Evolutionary conservation across 148 eudicot genomes (phyloP), one percentile per base, ranked within the genome.

Genomic region (Camellia japonica): DNA sequence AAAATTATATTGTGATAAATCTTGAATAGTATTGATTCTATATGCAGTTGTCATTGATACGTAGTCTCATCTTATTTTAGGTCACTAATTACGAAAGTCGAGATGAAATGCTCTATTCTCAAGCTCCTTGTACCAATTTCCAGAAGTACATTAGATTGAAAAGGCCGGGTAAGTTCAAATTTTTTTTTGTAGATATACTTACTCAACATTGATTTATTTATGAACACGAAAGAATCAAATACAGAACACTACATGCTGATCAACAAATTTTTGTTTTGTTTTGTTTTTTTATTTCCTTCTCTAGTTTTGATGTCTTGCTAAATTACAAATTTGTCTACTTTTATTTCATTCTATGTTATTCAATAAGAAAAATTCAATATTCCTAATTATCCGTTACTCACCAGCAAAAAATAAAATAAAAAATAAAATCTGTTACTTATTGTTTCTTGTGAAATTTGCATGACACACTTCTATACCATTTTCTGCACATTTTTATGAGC

Each of bases 61-160:
- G 7, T 13, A 59, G 0, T 58, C 52, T 19, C 7, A 44, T n/a
- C 2, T 58, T 59, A 19, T 46, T 69, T 49, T 12, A 86, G 88
- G 88, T 86, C 15, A 68, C 73, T 41, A 86, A 86, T 68, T 41
- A 75, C 41, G 82, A 81, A 38, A 46, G 1, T 2, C 58, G 60
- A 1, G 86, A 86, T 71, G 86, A 81, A 68, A 81, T 67, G 78
- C 86, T 72, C 20, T 86, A 86, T 62, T 72, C 16, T 7, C 16
- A 9, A 16, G 81, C 55, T 38, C 84, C 86, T 2, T 12, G 51
- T 13, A 83, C 81, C 10, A 67, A 55, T 12, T 86, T 74, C 41
- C 89, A 86, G 56, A 58, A 73, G 64, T 59, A 70, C 74, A 81
- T 83, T 7, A 80, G 88, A 79, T 30, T 76, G 18, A 59, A 7